These are phyloP conservation scores for Clavispora fructus DNA, from an alignment of 805 yeast species.

Conservation along the genomic window DNA sequence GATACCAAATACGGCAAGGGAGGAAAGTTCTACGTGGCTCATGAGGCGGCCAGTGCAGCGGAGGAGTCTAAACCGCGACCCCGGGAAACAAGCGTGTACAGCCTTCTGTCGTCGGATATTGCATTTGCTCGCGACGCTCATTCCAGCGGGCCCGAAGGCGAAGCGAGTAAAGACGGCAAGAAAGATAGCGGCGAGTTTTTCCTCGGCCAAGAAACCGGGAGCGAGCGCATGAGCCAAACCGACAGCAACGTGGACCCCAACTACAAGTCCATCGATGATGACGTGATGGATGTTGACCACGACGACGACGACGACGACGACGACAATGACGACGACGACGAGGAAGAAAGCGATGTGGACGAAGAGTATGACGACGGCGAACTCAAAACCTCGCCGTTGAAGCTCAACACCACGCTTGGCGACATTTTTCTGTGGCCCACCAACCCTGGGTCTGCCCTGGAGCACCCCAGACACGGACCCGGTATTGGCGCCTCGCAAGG, in stretches of 20 bases:
- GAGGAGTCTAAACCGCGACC: conserved; percentile 5
- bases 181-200: background rate
- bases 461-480: background rate
- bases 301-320: conserved; percentile 11
- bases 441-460: background rate
- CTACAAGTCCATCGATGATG: conserved; percentile 5
- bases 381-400: conserved; percentile 7
- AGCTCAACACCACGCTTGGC: conserved; percentile 7
- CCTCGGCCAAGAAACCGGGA: background rate
- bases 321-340: conserved; percentile 17
- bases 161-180: background rate
- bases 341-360: conserved; percentile 35
- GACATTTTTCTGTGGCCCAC: conserved; percentile 1
- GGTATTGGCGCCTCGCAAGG: background rate
- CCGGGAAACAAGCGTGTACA: conserved; percentile 11
- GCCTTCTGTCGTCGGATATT: background rate
- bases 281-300: conserved; percentile 7
- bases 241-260: conserved; percentile 8
- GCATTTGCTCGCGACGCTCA: background rate
- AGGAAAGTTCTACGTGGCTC: conserved; percentile 75
- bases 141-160: background rate
- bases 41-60: conserved; percentile 18
- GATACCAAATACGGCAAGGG: conserved; percentile 87
- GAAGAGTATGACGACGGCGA: conserved; percentile 15
- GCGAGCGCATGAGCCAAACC: background rate